These are phyloP conservation scores for Xylariomycetidae sp. DNA, from an alignment of 2,329 filamentous ascomycete genomes.

Conservation along the genomic window DNA sequence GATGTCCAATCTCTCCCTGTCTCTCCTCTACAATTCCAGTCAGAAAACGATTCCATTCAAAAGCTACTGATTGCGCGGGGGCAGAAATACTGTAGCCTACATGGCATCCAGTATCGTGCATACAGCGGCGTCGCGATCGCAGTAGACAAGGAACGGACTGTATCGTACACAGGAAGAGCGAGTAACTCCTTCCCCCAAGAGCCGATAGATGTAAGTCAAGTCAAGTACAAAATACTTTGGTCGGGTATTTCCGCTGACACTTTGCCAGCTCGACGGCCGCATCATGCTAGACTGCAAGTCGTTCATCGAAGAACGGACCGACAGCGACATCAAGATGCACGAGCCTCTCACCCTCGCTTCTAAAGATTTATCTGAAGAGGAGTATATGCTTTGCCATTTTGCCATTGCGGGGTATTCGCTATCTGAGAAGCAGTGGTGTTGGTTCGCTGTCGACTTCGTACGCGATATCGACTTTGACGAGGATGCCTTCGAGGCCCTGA, in stretches of 20 bases:
- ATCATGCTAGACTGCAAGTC: conserved; percentile 6
- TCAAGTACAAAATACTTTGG: too few species aligned
- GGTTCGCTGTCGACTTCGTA: conserved; percentile 8
- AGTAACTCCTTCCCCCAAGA: conserved; percentile 2
- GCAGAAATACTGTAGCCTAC: conserved; percentile 6
- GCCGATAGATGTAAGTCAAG: conserved; percentile 1
- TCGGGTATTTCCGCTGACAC: too few species aligned
- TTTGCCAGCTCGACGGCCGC: conserved; percentile 2
- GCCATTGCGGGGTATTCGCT: conserved; percentile 6
- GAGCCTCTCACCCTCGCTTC: not conserved
- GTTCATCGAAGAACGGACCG: conserved; percentile 6
- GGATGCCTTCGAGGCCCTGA: conserved; percentile 9
- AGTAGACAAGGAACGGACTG: conserved; percentile 5
- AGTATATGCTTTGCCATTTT: conserved; percentile 6
- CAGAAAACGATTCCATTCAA: not conserved
- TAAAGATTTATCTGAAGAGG: conserved; percentile 1
- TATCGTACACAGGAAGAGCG: conserved; percentile 1
- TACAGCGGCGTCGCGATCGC: conserved; percentile 3
- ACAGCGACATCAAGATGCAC: conserved; percentile 4
- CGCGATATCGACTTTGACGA: conserved; percentile 7
- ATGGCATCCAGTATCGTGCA: conserved; percentile 3
- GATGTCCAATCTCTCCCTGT: conserved; percentile 1
- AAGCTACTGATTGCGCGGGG: conserved; percentile 3
- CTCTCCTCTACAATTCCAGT: conserved; percentile 4
- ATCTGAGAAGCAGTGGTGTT: conserved; percentile 7